Base-by-base conservation (phyloP, 768 basidiomycete species). In the Pholiota conissans region DNA sequence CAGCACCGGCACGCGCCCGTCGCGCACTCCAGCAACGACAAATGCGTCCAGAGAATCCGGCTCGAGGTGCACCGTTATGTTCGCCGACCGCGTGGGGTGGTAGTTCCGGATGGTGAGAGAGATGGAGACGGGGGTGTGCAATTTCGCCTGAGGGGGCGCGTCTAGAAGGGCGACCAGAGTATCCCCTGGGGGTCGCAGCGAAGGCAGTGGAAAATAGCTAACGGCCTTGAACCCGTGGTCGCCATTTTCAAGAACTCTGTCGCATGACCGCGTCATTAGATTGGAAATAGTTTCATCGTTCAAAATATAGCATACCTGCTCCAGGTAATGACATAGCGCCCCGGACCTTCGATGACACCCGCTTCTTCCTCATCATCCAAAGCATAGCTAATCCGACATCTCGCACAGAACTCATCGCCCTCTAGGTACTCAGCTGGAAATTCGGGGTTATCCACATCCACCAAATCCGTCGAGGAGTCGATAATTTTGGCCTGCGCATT, bases 21-120 rank as follows among this genome's bases (percentile, higher is more conserved):
- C 82, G 47, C 91, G 77, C 32, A 90, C 68, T 0, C 95, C 95
- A 2, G 91, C 83, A 40, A 94, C 83, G 14, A 95, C 84, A 70
- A 97, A 96, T n/a, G 80, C 78, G 39, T 91, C 91, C 11, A 80
- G 72, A 0, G 73, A 59, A 14, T 88, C 86, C 1, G 85, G 79
- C 53, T 96, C 93, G 27, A 95, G 77, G 30, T 87, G 83, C 8
- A 94, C 79, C 10, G 83, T 76, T 30, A 95, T 71, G 61, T 86
- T 86, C 0, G 89, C 88, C 2, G 91, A 83, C 32, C 85, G 81
- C 7, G 76, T 75, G 3, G 81, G 77, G 58, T 87, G 80, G 55
- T 82, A 73, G 69, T 92, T 92, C 66, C 93, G 84, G 57, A 90
- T 70, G 59, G 75, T 80, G 49, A 89, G 69, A 49, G 78, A 72